Conservation (phyloP, 352 stramenopile genomes). For the Phytophthora tentaculata region DNA sequence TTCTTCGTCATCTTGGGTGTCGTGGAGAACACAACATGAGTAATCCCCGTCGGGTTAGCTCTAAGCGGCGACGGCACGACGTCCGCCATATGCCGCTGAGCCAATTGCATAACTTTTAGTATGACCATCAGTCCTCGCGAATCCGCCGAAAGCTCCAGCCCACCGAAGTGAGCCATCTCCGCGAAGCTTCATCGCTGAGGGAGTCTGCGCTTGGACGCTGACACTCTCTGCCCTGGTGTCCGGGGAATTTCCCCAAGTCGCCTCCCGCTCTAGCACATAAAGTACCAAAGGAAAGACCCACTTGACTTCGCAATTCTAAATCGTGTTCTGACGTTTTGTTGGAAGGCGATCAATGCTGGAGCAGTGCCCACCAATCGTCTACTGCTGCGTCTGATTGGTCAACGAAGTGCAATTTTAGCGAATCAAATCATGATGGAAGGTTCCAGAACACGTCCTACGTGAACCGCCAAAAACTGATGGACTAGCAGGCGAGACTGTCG, state of each 20-base stretch:
- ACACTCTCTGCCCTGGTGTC: constrained; percentile 90
- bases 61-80: constrained; percentile 72
- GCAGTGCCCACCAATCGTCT: constrained; percentile 34
- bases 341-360: background rate
- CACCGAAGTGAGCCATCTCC: constrained; percentile 47
- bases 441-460: constrained; percentile 15
- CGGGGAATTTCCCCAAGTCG: constrained; percentile 92
- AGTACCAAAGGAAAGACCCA: constrained; percentile 37
- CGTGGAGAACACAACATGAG: constrained; percentile 93
- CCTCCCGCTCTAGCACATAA: constrained; percentile 24
- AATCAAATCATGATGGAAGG: constrained; percentile 25
- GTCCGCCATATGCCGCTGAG: constrained; percentile 64
- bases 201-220: constrained; percentile 81
- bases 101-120: constrained; percentile 94
- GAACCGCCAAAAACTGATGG: constrained; percentile 15
- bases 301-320: constrained; percentile 94
- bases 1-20: constrained; percentile 63
- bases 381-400: constrained; percentile 5
- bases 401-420: background rate
- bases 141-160: constrained; percentile 49
- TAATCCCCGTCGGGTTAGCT: constrained; percentile 93
- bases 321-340: constrained; percentile 74
- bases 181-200: constrained; percentile 69
- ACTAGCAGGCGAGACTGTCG: too few species aligned
- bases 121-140: constrained; percentile 88